These are phyloP conservation scores for Poa pratensis DNA, from an alignment of 176 grass and related monocot genomes.

Conservation along the genomic window DNA sequence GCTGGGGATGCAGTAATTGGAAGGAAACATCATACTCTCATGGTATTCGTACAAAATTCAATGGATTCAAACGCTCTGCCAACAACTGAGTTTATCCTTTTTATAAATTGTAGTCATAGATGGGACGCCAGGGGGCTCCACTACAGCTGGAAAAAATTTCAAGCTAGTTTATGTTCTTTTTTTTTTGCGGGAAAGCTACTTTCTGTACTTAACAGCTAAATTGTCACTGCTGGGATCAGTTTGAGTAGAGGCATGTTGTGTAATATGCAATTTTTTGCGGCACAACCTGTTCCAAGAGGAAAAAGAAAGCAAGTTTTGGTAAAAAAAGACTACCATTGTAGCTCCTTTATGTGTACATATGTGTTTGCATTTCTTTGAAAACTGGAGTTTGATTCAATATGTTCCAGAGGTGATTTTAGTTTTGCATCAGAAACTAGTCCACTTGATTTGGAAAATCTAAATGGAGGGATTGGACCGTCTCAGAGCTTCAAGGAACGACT, in stretches of 20 bases:
- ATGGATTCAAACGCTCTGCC: constrained; percentile 7
- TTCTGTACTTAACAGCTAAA: not conserved
- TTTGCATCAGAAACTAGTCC: constrained; percentile 28
- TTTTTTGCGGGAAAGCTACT: not conserved
- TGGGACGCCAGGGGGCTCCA: not conserved
- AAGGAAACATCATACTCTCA: not conserved
- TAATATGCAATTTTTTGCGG: not conserved
- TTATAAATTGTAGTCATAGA: not conserved
- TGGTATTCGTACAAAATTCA: not conserved
- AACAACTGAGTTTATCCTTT: constrained; percentile 24
- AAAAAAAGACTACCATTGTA: not conserved
- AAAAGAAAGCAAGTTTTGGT: not conserved
- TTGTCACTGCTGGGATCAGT: not conserved
- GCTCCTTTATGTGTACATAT: not conserved
- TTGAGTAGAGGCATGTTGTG: not conserved
- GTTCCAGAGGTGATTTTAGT: not conserved
- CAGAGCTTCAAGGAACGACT: not conserved
- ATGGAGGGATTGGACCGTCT: constrained; percentile 10
- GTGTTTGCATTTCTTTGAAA: constrained; percentile 19
- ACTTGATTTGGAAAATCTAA: constrained; percentile 37
- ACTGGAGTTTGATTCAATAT: constrained; percentile 8
- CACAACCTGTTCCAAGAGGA: not conserved
- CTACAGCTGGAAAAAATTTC: not conserved
- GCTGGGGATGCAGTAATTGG: constrained; percentile 6
- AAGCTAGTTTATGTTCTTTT: not conserved